A percentile compares a stretch with the other conserved stretches of the same genome.
Conservation (phyloP, 345 rosid genomes). For the Euphorbia tirucalli region DNA sequence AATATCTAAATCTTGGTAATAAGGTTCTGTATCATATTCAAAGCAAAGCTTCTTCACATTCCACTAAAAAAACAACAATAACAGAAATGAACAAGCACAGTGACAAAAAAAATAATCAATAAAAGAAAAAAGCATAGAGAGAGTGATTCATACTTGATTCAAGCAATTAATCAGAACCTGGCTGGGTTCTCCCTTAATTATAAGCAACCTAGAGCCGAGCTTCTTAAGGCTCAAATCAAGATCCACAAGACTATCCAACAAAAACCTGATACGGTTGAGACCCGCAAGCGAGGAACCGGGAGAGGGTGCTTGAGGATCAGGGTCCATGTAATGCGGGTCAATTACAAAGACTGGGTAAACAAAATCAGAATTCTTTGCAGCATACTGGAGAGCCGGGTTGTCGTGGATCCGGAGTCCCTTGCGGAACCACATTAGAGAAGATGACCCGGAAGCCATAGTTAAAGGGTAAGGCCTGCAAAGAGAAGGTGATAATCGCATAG, state of each 20-base stretch:
- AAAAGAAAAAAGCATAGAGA: background rate
- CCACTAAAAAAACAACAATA: constrained; percentile 51
- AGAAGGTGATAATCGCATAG: constrained; percentile 16
- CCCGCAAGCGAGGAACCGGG: constrained; percentile 73
- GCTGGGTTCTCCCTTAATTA: constrained; percentile 61
- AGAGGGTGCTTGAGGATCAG: constrained; percentile 61
- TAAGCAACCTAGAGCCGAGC: constrained; percentile 59
- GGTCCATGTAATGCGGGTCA: constrained; percentile 85
- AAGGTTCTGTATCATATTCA: constrained; percentile 83
- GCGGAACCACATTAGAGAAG: constrained; percentile 86
- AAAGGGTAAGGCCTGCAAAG: constrained; percentile 22
- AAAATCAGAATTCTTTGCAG: constrained; percentile 43
- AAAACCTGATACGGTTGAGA: constrained; percentile 75
- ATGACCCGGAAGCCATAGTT: constrained; percentile 45
- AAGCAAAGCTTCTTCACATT: constrained; percentile 70
- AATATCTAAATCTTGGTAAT: constrained; percentile 70
- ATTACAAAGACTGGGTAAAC: constrained; percentile 82
- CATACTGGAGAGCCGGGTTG: constrained; percentile 78
- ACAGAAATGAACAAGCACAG: background rate
- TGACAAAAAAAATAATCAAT: background rate
- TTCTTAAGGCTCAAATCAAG: constrained; percentile 60
- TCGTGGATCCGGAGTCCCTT: constrained; percentile 94
- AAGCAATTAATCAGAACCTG: constrained; percentile 70
- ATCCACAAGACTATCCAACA: constrained; percentile 71
- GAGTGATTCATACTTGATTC: constrained; percentile 48